phyloP scores from a whole-genome alignment of 1,284 basidiomycete species.

The Marasmius fiardii region DNA sequence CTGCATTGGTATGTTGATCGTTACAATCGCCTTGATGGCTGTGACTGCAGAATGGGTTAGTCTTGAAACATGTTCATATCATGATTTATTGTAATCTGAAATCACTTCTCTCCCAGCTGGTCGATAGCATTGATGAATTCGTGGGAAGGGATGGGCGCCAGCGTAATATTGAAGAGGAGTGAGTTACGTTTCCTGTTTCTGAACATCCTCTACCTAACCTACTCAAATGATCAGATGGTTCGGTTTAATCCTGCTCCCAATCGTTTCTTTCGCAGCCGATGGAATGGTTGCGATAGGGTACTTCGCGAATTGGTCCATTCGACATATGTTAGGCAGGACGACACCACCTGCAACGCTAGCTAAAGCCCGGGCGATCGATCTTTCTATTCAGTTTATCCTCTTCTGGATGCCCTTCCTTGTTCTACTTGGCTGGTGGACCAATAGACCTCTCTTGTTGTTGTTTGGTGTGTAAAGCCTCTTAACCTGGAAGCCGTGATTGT shows the following conservation, averaged over 20 bases:
- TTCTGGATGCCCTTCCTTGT: constrained; percentile 66
- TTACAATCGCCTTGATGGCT: constrained; percentile 58
- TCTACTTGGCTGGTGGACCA: constrained; percentile 56
- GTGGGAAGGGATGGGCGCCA: constrained; percentile 40
- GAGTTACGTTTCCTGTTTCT: constrained; percentile 17
- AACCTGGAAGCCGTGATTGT: background rate
- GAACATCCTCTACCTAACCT: background rate
- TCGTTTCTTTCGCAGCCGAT: constrained; percentile 69
- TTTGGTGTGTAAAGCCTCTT: constrained; percentile 39
- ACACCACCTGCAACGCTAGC: constrained; percentile 47
- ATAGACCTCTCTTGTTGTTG: constrained; percentile 49
- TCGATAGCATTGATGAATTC: constrained; percentile 56
- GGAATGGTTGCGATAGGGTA: constrained; percentile 53
- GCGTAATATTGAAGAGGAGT: constrained; percentile 54
- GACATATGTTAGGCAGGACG: constrained; percentile 32
- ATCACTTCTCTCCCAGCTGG: constrained; percentile 39
- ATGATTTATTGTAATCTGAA: background rate
- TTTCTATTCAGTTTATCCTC: constrained; percentile 64
- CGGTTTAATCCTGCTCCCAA: constrained; percentile 63
- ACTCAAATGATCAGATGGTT: constrained; percentile 48
- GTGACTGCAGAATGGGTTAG: constrained; percentile 70
- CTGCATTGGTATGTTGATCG: constrained; percentile 46
- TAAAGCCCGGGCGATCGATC: constrained; percentile 57
- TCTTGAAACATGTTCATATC: constrained; percentile 20
- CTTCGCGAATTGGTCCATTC: constrained; percentile 39